These are phyloP conservation scores for Lactifluus hygrophoroides DNA, from an alignment of 768 basidiomycete genomes.

Conservation along the genomic window DNA sequence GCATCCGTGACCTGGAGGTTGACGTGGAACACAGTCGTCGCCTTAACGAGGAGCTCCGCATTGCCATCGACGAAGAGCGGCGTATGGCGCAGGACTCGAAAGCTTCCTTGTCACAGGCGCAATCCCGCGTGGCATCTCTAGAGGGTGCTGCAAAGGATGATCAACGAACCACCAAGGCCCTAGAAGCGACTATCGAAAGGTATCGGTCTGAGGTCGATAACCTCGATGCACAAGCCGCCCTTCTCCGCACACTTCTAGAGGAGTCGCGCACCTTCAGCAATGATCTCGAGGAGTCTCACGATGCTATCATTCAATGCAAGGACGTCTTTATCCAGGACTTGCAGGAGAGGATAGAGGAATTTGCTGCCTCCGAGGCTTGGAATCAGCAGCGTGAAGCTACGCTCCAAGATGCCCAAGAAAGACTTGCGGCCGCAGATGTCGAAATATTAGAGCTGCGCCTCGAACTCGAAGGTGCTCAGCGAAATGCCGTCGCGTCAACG, in stretches of 20 bases:
- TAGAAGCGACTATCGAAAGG: slow-evolving; percentile 3
- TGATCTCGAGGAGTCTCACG: slow-evolving; percentile 16
- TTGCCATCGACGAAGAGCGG: neutral
- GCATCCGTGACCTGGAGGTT: slow-evolving; percentile 9
- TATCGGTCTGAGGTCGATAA: slow-evolving; percentile 1
- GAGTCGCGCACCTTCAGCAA: slow-evolving; percentile 15
- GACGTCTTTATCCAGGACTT: slow-evolving; percentile 20
- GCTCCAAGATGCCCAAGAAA: slow-evolving; percentile 13
- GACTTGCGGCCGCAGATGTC: slow-evolving; percentile 13
- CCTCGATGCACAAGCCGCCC: slow-evolving; percentile 9
- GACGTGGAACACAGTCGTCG: slow-evolving; percentile 2
- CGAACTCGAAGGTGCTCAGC: slow-evolving; percentile 18
- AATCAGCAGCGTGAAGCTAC: slow-evolving; percentile 4
- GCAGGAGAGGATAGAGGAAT: slow-evolving; percentile 8
- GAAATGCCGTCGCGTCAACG: slow-evolving; percentile 17
- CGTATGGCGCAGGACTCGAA: neutral
- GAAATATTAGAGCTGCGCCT: slow-evolving; percentile 18
- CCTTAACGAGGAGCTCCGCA: slow-evolving; percentile 6
- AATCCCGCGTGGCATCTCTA: slow-evolving; percentile 1
- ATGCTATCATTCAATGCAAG: slow-evolving; percentile 13
- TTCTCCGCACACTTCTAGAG: slow-evolving; percentile 12
- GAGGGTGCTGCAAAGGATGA: slow-evolving; percentile 7
- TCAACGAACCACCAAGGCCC: neutral
- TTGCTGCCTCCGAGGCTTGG: neutral
- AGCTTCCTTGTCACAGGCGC: neutral